Base-by-base conservation (phyloP, 176 grass and related monocot species). In the Carex myosuroides region DNA sequence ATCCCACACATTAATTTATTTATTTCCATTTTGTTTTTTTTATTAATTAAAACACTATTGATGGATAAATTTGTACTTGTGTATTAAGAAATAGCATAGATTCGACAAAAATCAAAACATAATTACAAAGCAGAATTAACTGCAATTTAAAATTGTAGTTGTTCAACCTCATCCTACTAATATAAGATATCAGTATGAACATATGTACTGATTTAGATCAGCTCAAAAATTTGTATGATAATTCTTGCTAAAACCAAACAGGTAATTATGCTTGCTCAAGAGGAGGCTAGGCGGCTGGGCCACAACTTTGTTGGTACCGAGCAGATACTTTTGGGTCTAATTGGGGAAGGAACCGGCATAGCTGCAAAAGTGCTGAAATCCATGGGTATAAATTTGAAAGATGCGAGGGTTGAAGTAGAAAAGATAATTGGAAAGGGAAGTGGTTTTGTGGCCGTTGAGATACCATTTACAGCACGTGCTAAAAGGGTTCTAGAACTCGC, bases 291-390 rank as follows among this genome's bases (percentile, higher is more conserved):
- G 55, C 89, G 90, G 30, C 79, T 98, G 7, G 95, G 95, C 1
- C 95, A 98, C 87, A 98, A 94, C 53, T 93, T 94, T 89, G 92
- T 98, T 14, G 92, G 95, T 57, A 98, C 95, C 0, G 92, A 98
- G 85, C 95, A 98, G 61, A 93, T 98, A 76, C 84, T 98, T 37
- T 84, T 98, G 86, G 95, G 95, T 81, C 83, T 98, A 74, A 91
- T 98, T 65, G 92, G 92, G 64, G 95, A 98, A 86, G 92, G 92
- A 29, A 94, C 90, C 18, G 92, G 95, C 58, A 98, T 94, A 87
- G 95, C 95, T 83, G 90, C 95, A 29, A 98, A 94, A 79, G 95
- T 98, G n/a, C 91, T 98, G 70, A 98, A 94, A 86, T 98, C 95
- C 30, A 98, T 98, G 95, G 95, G 95, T 37, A 93, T 98, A 84